Percentiles rank a stretch among this genome's conserved stretches.
Evolutionary conservation across 73 alveolate species (phyloP).

Genomic region (Stentor roeselii): DNA sequence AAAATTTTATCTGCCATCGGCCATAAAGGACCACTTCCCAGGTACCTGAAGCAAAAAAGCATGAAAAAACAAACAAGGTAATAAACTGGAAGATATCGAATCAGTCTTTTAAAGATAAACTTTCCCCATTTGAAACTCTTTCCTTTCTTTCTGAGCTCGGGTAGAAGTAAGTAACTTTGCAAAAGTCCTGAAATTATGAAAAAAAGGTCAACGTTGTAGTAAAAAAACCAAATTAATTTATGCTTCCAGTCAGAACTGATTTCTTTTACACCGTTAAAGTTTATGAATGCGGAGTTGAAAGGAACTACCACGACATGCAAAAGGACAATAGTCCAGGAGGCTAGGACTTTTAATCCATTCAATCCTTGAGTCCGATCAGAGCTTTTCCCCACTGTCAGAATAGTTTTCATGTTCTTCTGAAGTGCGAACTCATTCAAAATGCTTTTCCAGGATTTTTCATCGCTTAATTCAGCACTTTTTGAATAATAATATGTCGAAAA

Average conservation of each 20-base stretch:
- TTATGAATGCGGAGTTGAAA: too few relatives aligned
- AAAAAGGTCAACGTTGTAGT: not conserved
- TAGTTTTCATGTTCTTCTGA: too few relatives aligned
- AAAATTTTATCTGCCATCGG: not conserved
- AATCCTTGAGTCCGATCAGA: too few relatives aligned
- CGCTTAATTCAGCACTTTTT: too few relatives aligned
- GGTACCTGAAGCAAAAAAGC: not conserved
- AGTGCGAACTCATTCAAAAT: too few relatives aligned
- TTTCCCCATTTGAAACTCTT: not conserved
- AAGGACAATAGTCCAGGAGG: not conserved
- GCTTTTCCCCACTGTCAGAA: too few relatives aligned
- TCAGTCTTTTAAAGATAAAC: not conserved
- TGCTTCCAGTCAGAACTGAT: not conserved
- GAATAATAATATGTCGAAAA: not conserved
- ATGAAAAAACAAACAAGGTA: not conserved
- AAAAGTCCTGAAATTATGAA: not conserved
- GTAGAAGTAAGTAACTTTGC: not conserved
- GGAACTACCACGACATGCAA: not conserved
- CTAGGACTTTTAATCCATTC: too few relatives aligned
- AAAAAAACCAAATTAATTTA: not conserved
- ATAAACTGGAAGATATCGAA: not conserved
- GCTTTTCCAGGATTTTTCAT: too few relatives aligned
- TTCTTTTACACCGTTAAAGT: too few relatives aligned
- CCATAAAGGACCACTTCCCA: conserved; percentile 1
- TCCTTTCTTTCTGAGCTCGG: not conserved